phyloP scores from a whole-genome alignment of 805 yeast species.

The Isabelozyma gotoi region DNA sequence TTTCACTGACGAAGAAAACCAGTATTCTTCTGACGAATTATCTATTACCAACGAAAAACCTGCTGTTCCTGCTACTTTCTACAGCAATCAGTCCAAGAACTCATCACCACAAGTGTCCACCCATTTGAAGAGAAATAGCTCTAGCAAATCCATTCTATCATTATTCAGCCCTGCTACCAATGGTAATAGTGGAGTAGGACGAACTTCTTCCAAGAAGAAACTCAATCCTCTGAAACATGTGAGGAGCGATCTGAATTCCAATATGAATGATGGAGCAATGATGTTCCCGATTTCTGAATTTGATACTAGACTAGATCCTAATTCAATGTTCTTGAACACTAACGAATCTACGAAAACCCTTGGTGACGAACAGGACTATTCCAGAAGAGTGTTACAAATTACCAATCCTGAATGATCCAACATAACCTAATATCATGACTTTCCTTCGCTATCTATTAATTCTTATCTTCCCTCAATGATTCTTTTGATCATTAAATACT shows the following conservation, averaged over 20 bases:
- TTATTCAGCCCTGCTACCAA: slow-evolving; percentile 16
- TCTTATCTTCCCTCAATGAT: not conserved
- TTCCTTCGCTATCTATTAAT: not conserved
- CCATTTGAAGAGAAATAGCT: slow-evolving; percentile 29
- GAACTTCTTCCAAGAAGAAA: slow-evolving; percentile 31
- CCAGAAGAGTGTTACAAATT: slow-evolving; percentile 28
- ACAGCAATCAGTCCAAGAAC: slow-evolving; percentile 9
- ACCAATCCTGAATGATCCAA: slow-evolving; percentile 20
- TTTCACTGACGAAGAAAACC: slow-evolving; percentile 40
- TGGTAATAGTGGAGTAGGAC: slow-evolving; percentile 17
- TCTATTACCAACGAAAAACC: slow-evolving; percentile 20
- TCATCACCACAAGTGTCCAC: slow-evolving; percentile 6
- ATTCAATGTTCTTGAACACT: slow-evolving; percentile 23
- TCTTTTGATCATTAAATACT: not conserved
- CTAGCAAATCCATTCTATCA: slow-evolving; percentile 33
- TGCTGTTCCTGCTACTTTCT: slow-evolving; percentile 6
- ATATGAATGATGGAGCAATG: slow-evolving; percentile 9
- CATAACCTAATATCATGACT: not conserved
- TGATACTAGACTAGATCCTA: slow-evolving; percentile 24
- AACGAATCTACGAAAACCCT: slow-evolving; percentile 29
- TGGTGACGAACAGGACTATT: slow-evolving; percentile 34
- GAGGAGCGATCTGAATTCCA: slow-evolving; percentile 8
- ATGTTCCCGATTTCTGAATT: slow-evolving; percentile 37
- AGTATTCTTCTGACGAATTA: slow-evolving; percentile 31
- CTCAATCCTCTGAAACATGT: slow-evolving; percentile 16